A percentile compares a stretch with the other conserved stretches of the same genome.
These are phyloP conservation scores for Cladorrhinum samala DNA, from an alignment of 495 filamentous ascomycete genomes.

Conservation along the genomic window DNA sequence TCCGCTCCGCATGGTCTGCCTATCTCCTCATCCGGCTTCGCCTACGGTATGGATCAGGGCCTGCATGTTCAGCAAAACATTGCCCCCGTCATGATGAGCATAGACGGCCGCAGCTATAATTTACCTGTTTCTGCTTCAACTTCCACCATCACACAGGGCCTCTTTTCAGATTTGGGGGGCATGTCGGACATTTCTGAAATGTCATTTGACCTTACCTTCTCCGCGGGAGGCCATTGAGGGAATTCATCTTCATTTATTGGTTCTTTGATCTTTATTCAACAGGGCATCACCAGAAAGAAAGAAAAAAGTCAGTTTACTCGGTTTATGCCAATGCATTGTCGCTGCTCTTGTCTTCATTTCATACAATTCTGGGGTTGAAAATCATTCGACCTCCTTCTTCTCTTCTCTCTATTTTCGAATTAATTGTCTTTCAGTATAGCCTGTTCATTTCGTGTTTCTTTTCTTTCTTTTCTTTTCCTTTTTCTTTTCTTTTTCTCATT, in stretches of 20 bases:
- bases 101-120: conserved; percentile 29
- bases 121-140: conserved; percentile 38
- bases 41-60: conserved; percentile 12
- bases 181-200: conserved; percentile 21
- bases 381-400: no score
- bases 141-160: conserved; percentile 33
- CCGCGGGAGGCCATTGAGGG: conserved; percentile 2
- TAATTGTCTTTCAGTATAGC: no score
- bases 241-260: no score
- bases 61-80: conserved; percentile 13
- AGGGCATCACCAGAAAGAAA: no score
- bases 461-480: background rate
- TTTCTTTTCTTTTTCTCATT: conserved; percentile 10
- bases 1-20: conserved; percentile 26
- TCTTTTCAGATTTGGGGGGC: conserved; percentile 9
- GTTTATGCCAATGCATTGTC: no score
- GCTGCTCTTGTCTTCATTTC: no score
- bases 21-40: conserved; percentile 36
- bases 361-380: no score
- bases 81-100: conserved; percentile 20
- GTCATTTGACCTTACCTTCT: conserved; percentile 28
- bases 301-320: no score
- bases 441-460: background rate
- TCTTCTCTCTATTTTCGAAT: no score
- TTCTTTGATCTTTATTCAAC: no score